Percentiles rank a stretch among this genome's conserved stretches.
Evolutionary conservation across 1,284 basidiomycete species (phyloP).

Genomic region (Microbotryum lychnidis-dioicae): DNA sequence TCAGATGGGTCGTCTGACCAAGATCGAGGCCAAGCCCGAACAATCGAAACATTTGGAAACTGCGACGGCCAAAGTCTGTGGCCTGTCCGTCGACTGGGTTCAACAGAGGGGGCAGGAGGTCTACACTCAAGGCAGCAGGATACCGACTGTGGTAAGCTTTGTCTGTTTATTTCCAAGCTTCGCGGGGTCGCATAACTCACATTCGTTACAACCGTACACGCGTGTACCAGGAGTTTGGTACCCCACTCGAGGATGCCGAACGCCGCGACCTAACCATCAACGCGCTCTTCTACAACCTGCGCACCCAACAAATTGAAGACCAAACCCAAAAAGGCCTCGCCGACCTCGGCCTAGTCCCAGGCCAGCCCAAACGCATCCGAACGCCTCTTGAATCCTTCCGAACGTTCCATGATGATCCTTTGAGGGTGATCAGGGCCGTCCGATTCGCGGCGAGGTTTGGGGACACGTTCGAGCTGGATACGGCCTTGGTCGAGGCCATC

Average conservation of each 20-base stretch:
- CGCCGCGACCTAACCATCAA: constrained; percentile 94
- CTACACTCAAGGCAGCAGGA: constrained; percentile 80
- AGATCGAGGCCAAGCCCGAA: constrained; percentile 88
- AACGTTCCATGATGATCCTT: constrained; percentile 90
- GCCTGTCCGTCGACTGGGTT: constrained; percentile 84
- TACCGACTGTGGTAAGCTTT: constrained; percentile 64
- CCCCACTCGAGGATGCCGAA: constrained; percentile 82
- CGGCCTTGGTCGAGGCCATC: constrained; percentile 60
- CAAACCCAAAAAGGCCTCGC: constrained; percentile 72
- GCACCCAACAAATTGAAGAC: constrained; percentile 82
- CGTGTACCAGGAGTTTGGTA: constrained; percentile 67
- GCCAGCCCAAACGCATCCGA: constrained; percentile 49
- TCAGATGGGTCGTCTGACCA: constrained; percentile 46
- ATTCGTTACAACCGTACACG: background rate
- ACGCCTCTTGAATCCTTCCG: constrained; percentile 79
- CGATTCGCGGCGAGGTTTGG: constrained; percentile 86
- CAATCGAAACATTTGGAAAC: constrained; percentile 99
- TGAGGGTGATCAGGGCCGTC: constrained; percentile 81
- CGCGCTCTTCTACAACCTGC: constrained; percentile 91
- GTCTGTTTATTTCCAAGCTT: background rate
- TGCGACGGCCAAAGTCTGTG: constrained; percentile 76
- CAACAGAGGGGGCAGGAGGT: constrained; percentile 81
- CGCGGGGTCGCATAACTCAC: background rate
- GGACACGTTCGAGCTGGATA: constrained; percentile 58
- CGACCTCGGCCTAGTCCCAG: constrained; percentile 60